phyloP scores from a whole-genome alignment of 306 rosid genomes.

The Rosa persica region DNA sequence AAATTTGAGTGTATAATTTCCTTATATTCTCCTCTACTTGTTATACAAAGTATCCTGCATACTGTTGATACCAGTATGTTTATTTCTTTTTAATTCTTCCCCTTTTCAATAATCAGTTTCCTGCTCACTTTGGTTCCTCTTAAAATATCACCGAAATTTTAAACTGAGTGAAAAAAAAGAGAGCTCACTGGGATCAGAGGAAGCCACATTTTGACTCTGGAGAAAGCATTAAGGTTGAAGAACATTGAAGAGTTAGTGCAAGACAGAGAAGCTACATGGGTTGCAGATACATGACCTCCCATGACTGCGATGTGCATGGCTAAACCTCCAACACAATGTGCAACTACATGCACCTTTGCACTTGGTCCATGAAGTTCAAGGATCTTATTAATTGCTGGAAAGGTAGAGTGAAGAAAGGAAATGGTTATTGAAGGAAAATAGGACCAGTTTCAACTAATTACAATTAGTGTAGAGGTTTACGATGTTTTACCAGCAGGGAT shows the following conservation, averaged over 20 bases:
- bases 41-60: not conserved
- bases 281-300: constrained; percentile 36
- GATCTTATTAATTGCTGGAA: constrained; percentile 34
- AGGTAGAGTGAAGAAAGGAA: not conserved
- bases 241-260: constrained; percentile 45
- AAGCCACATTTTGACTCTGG: constrained; percentile 40
- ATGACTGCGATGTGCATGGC: constrained; percentile 36
- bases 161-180: not conserved
- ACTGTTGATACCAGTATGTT: not conserved
- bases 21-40: not conserved
- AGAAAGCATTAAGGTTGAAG: constrained; percentile 29
- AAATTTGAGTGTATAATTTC: not conserved
- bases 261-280: constrained; percentile 34
- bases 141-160: not conserved
- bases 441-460: not conserved
- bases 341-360: constrained; percentile 32
- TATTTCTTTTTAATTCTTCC: not conserved
- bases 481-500: constrained; percentile 35
- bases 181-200: constrained; percentile 33
- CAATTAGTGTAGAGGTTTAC: not conserved
- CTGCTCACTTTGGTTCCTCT: not conserved
- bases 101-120: not conserved
- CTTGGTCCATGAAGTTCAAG: constrained; percentile 25
- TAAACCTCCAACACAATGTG: constrained; percentile 44
- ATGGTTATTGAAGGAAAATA: not conserved